Evolutionary conservation across 768 basidiomycete species (phyloP).

Genomic region (Lactifluus hygrophoroides): DNA sequence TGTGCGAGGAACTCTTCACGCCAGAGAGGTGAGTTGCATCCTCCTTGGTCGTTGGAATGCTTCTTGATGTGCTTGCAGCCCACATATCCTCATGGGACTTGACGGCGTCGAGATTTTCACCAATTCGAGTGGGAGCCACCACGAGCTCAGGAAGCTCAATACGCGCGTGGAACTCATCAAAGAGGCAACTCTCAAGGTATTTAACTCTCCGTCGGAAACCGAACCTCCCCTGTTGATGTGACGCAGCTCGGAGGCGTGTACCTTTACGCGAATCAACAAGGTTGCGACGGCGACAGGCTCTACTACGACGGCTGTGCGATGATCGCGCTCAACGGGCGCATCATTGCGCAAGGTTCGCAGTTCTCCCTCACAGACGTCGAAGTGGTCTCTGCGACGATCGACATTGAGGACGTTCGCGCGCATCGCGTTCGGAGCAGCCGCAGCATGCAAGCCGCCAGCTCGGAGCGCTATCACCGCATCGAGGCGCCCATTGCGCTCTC

Average conservation of each 20-base stretch:
- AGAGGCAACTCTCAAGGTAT: slow-evolving; percentile 90
- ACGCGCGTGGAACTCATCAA: slow-evolving; percentile 90
- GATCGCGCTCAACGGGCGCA: slow-evolving; percentile 89
- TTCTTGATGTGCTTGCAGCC: slow-evolving; percentile 41
- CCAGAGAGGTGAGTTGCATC: slow-evolving; percentile 68
- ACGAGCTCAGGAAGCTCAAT: slow-evolving; percentile 94
- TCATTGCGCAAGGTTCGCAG: slow-evolving; percentile 93
- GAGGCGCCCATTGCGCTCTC: slow-evolving; percentile 76
- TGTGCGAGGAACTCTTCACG: slow-evolving; percentile 97
- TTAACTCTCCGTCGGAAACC: too few species aligned
- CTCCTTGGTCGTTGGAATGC: background rate
- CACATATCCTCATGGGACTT: slow-evolving; percentile 95
- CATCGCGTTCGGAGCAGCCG: slow-evolving; percentile 79
- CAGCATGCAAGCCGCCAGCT: slow-evolving; percentile 78
- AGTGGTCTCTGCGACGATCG: slow-evolving; percentile 90
- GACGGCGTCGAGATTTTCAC: slow-evolving; percentile 99
- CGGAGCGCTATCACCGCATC: slow-evolving; percentile 72
- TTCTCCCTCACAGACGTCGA: slow-evolving; percentile 96
- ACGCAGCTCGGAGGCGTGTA: slow-evolving; percentile 89
- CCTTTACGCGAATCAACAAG: slow-evolving; percentile 97
- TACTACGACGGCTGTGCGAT: slow-evolving; percentile 98
- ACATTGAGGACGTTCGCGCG: slow-evolving; percentile 92
- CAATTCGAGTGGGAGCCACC: slow-evolving; percentile 97
- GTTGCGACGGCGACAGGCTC: slow-evolving; percentile 94
- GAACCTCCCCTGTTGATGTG: background rate